These are phyloP conservation scores for Tagetes erecta DNA, from an alignment of 129 eudicot species.

Conservation along the genomic window DNA sequence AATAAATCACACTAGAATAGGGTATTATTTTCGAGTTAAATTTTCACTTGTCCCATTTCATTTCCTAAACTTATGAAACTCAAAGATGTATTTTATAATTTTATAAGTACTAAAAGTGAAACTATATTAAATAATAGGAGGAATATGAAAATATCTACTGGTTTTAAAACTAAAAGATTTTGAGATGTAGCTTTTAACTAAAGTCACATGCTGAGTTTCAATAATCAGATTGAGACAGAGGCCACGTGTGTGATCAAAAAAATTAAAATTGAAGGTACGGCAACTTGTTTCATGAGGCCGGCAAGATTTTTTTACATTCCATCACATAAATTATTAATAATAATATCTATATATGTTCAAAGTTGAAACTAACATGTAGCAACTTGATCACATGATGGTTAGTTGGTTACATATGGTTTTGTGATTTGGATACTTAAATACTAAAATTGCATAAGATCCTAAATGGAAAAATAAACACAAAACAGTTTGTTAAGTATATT, in stretches of 20 bases:
- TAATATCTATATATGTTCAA: not conserved
- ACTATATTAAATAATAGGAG: too few species aligned
- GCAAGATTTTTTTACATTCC: not conserved
- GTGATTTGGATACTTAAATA: too few species aligned
- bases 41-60: too few species aligned
- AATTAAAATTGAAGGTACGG: not conserved
- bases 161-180: not conserved
- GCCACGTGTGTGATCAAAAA: slow-evolving; percentile 4
- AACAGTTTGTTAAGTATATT: too few species aligned
- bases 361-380: not conserved
- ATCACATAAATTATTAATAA: not conserved
- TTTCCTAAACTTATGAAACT: too few species aligned
- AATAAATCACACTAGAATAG: too few species aligned
- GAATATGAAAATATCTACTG: too few species aligned
- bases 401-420: not conserved
- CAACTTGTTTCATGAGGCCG: slow-evolving; percentile 8
- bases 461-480: too few species aligned
- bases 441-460: too few species aligned
- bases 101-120: too few species aligned
- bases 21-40: too few species aligned
- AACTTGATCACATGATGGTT: not conserved
- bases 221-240: not conserved
- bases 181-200: not conserved
- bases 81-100: too few species aligned
- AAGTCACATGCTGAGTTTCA: slow-evolving; percentile 1